These are phyloP conservation scores for Carex sylvatica DNA, from an alignment of 202 grass and related monocot genomes.

Conservation along the genomic window DNA sequence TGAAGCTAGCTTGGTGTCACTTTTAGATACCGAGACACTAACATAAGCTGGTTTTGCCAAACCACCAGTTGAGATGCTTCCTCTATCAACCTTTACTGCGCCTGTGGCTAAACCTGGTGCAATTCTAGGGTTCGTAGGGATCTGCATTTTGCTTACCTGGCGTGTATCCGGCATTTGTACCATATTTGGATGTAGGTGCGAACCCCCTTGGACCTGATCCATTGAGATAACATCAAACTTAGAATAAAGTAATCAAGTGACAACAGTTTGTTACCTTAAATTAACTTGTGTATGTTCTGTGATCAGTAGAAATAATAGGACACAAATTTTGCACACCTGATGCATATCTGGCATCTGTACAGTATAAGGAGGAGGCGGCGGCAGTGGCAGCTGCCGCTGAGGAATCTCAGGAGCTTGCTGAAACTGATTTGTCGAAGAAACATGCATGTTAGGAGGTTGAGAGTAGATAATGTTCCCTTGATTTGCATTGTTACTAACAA, in stretches of 20 bases:
- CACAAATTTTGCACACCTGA: conserved; percentile 50
- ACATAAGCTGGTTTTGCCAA: conserved; percentile 73
- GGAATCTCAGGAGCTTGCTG: conserved; percentile 17
- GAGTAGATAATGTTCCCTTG: conserved; percentile 53
- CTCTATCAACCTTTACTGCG: conserved; percentile 61
- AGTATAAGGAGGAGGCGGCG: conserved; percentile 8
- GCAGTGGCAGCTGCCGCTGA: not conserved
- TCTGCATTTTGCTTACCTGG: conserved; percentile 75
- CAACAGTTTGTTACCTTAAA: not conserved
- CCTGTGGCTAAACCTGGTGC: conserved; percentile 63
- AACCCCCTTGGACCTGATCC: conserved; percentile 20
- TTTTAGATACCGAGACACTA: conserved; percentile 56
- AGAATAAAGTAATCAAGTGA: not conserved
- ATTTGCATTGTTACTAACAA: conserved; percentile 46
- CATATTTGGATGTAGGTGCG: conserved; percentile 12
- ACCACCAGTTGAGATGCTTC: conserved; percentile 46
- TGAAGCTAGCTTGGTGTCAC: conserved; percentile 42
- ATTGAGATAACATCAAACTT: conserved; percentile 23
- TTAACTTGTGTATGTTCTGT: not conserved
- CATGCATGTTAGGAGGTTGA: conserved; percentile 53
- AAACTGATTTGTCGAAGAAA: conserved; percentile 54
- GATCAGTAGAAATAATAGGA: not conserved
- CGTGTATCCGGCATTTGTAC: conserved; percentile 26
- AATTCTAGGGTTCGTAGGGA: conserved; percentile 80
- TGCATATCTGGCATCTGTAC: conserved; percentile 27